Evolutionary conservation across 2,329 filamentous ascomycete genomes (phyloP).

Genomic region (Talaromyces pinophilus): DNA sequence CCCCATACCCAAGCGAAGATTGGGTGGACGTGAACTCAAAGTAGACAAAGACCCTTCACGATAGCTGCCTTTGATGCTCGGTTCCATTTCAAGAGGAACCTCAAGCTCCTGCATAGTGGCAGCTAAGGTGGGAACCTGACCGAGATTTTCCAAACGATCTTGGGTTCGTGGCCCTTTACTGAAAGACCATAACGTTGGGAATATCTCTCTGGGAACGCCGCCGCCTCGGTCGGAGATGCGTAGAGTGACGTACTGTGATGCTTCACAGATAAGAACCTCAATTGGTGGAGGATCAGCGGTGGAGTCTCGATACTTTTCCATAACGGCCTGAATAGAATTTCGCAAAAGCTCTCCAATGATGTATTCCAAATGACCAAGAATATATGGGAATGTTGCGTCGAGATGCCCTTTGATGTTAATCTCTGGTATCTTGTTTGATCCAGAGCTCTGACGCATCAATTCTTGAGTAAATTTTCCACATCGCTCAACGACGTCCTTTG

Average conservation of each 20-base stretch:
- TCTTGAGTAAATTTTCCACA: conserved; percentile 76
- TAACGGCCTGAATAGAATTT: conserved; percentile 90
- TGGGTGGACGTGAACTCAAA: conserved; percentile 78
- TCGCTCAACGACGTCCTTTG: conserved; percentile 80
- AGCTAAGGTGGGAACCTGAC: conserved; percentile 83
- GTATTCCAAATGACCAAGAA: conserved; percentile 93
- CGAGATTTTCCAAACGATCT: conserved; percentile 78
- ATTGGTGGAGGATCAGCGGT: conserved; percentile 69
- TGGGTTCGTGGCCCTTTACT: conserved; percentile 83
- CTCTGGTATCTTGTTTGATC: conserved; percentile 71
- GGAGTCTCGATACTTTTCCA: conserved; percentile 66
- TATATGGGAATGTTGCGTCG: conserved; percentile 91
- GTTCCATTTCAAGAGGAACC: conserved; percentile 42
- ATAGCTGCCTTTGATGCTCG: conserved; percentile 37
- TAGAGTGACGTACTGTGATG: conserved; percentile 92
- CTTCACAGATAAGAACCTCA: conserved; percentile 91
- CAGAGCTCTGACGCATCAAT: conserved; percentile 74
- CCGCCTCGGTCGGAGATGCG: conserved; percentile 94
- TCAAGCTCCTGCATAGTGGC: conserved; percentile 88
- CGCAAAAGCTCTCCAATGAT: conserved; percentile 93
- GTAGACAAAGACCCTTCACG: conserved; percentile 71
- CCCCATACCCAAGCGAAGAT: conserved; percentile 87
- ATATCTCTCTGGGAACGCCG: conserved; percentile 78
- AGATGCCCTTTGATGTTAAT: conserved; percentile 83
- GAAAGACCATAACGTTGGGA: conserved; percentile 95